phyloP scores from a whole-genome alignment of 129 eudicot genomes.

The Smallanthus sonchifolius region DNA sequence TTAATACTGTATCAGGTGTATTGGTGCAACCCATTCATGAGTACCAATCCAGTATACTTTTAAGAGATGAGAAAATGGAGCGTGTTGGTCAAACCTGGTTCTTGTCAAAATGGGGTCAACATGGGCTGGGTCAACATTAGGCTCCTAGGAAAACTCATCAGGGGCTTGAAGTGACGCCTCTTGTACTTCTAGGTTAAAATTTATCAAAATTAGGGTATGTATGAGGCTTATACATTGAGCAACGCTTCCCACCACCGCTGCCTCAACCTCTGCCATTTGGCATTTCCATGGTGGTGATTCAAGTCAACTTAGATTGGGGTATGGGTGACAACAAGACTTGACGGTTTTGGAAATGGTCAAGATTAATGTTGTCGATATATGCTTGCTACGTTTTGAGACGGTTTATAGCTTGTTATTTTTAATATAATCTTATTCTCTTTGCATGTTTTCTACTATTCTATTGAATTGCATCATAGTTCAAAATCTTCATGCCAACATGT shows the following conservation, averaged over 20 bases:
- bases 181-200: too few relatives aligned
- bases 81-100: not conserved
- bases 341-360: constrained; percentile 36
- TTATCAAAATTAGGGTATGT: too few relatives aligned
- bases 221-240: too few relatives aligned
- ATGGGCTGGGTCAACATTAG: too few relatives aligned
- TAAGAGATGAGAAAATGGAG: not conserved
- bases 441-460: too few relatives aligned
- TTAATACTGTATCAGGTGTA: not conserved
- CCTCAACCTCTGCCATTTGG: constrained; percentile 28
- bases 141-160: too few relatives aligned
- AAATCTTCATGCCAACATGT: too few relatives aligned
- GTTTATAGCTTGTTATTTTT: not conserved
- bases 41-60: not conserved
- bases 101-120: not conserved
- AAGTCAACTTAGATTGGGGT: constrained; percentile 37
- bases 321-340: constrained; percentile 49
- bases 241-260: not conserved
- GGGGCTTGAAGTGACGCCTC: too few relatives aligned
- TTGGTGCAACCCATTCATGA: not conserved
- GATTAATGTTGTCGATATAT: constrained; percentile 7
- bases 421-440: not conserved
- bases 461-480: not conserved
- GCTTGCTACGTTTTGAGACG: constrained; percentile 17
- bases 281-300: constrained; percentile 36